Conservation (phyloP, 1,284 basidiomycete species). For the Sparassis latifolia region DNA sequence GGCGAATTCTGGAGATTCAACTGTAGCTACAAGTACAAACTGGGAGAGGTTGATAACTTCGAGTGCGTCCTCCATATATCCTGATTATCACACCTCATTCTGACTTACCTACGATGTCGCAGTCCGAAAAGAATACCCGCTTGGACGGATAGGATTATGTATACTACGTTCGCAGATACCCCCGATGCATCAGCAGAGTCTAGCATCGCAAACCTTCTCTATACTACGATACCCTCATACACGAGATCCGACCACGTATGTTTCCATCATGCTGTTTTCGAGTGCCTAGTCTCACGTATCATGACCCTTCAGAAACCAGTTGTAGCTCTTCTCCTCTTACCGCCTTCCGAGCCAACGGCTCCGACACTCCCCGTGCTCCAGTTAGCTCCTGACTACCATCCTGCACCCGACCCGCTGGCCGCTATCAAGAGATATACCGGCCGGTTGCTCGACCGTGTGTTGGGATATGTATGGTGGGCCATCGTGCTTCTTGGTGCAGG, state of each 20-base stretch:
- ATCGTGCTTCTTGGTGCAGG: conserved; percentile 73
- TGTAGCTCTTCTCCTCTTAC: conserved; percentile 54
- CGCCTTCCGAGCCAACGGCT: conserved; percentile 24
- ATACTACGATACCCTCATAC: conserved; percentile 73
- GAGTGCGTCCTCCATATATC: conserved; percentile 41
- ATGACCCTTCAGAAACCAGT: conserved; percentile 54
- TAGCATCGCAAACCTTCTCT: conserved; percentile 55
- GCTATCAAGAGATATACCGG: conserved; percentile 57
- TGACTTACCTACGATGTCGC: background rate
- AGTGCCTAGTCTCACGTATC: background rate
- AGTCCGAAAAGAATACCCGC: conserved; percentile 78
- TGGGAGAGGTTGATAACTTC: conserved; percentile 77
- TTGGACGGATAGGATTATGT: conserved; percentile 94
- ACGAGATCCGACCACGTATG: conserved; percentile 71
- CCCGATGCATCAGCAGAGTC: conserved; percentile 46
- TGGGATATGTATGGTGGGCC: conserved; percentile 74
- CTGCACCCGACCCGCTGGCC: conserved; percentile 46
- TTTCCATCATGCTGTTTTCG: conserved; percentile 4
- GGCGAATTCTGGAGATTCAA: conserved; percentile 83
- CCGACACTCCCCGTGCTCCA: conserved; percentile 34
- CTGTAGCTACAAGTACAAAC: conserved; percentile 83
- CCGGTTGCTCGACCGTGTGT: conserved; percentile 57
- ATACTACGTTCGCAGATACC: conserved; percentile 72
- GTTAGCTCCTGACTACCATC: conserved; percentile 44
- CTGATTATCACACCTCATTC: background rate